Conservation (phyloP, 192 early-diverging fungal genomes). For the Mortierella claussenii region DNA sequence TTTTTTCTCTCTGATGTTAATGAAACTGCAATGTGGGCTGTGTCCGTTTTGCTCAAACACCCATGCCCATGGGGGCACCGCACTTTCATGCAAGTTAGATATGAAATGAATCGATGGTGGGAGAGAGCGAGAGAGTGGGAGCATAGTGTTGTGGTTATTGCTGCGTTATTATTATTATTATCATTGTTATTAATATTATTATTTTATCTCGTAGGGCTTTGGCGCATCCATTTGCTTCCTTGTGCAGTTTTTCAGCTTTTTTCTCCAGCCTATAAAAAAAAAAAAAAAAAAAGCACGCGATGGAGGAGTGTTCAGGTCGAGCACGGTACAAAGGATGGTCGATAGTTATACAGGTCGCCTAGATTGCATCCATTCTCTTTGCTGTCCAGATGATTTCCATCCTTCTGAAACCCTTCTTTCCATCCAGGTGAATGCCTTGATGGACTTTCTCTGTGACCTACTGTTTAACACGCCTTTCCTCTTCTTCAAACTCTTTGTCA, state of each 20-base stretch:
- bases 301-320: not conserved
- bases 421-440: no score
- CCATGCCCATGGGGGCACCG: not conserved
- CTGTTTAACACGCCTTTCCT: conserved; percentile 79
- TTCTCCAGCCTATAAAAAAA: conserved; percentile 72
- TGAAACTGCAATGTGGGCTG: conserved; percentile 79
- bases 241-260: conserved; percentile 85
- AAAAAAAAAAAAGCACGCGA: not conserved
- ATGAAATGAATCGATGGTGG: no score
- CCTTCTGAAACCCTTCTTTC: no score
- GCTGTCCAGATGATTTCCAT: no score
- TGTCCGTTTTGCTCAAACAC: no score
- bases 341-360: no score
- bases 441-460: no score
- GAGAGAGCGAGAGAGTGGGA: no score
- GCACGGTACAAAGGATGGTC: not conserved
- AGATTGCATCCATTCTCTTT: no score
- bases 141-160: not conserved
- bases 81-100: no score
- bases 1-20: conserved; percentile 84
- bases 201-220: conserved; percentile 78
- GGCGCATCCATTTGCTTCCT: conserved; percentile 94
- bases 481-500: conserved; percentile 85
- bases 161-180: not conserved
- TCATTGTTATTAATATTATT: not conserved